Evolutionary conservation across 441 rosid species (phyloP).

Genomic region (Mallotus japonicus): DNA sequence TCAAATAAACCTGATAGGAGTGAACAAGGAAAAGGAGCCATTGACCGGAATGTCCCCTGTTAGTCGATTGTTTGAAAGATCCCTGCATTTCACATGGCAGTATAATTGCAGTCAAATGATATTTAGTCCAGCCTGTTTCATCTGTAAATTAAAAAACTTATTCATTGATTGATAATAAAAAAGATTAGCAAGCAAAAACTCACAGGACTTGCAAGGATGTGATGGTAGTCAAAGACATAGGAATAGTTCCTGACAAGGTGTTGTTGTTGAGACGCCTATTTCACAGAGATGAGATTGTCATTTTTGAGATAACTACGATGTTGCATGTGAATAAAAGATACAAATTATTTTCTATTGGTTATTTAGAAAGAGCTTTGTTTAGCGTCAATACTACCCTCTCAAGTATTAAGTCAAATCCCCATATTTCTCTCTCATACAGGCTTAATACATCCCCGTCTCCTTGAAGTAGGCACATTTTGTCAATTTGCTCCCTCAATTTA

Average conservation of each 20-base stretch:
- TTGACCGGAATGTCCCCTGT: constrained; percentile 62
- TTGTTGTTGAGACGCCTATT: constrained; percentile 91
- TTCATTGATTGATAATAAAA: neutral
- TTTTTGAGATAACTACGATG: constrained; percentile 1
- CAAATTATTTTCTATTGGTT: too few species aligned
- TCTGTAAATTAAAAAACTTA: neutral
- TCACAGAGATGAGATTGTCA: constrained; percentile 27
- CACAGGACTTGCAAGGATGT: constrained; percentile 78
- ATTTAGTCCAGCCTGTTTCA: neutral
- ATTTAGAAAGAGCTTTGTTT: too few species aligned
- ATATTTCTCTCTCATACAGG: neutral
- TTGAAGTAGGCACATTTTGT: too few species aligned
- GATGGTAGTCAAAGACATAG: constrained; percentile 53
- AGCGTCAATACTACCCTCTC: neutral
- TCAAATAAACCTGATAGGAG: constrained; percentile 62
- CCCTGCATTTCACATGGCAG: constrained; percentile 52
- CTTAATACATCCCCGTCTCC: too few species aligned
- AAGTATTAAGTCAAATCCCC: neutral
- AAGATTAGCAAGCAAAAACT: constrained; percentile 38
- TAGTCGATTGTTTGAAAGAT: constrained; percentile 71
- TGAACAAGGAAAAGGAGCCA: constrained; percentile 83
- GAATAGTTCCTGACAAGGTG: constrained; percentile 62
- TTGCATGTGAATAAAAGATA: too few species aligned
- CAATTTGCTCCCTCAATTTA: too few species aligned
- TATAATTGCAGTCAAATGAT: constrained; percentile 17